These are phyloP conservation scores for Leccinum pseudoinsigne DNA, from an alignment of 1,284 basidiomycete species.

Conservation along the genomic window DNA sequence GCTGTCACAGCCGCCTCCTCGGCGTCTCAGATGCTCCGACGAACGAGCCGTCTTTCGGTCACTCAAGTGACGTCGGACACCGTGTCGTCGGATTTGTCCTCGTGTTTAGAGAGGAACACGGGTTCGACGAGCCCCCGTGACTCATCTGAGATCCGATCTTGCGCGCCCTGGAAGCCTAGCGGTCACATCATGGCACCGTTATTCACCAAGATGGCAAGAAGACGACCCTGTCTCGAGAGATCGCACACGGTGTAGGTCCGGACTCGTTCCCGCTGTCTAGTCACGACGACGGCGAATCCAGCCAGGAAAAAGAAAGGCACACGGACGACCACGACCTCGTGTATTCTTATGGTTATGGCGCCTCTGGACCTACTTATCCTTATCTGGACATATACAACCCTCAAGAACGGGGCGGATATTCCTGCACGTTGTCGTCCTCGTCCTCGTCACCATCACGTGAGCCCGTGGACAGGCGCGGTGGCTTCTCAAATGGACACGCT, in stretches of 20 bases:
- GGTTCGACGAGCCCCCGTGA: conserved; percentile 12
- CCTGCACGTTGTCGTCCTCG: conserved; percentile 5
- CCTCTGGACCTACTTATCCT: conserved; percentile 27
- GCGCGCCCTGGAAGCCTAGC: conserved; percentile 6
- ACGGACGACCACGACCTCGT: conserved; percentile 6
- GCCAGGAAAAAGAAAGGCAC: conserved; percentile 12
- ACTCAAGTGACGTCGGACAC: conserved; percentile 10
- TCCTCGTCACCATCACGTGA: conserved; percentile 3
- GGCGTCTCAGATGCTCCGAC: conserved; percentile 26
- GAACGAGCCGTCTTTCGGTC: conserved; percentile 19
- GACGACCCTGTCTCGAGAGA: conserved; percentile 14
- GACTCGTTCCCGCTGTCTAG: conserved; percentile 6
- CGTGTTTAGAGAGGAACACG: conserved; percentile 8
- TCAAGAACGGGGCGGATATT: conserved; percentile 1
- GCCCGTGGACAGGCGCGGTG: conserved; percentile 5
- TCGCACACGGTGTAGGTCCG: conserved; percentile 2
- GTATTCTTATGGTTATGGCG: conserved; percentile 32
- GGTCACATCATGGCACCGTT: conserved; percentile 23
- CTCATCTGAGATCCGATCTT: conserved; percentile 24
- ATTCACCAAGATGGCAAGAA: conserved; percentile 13
- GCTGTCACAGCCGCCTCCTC: conserved; percentile 5
- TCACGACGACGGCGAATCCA: conserved; percentile 17
- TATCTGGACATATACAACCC: conserved; percentile 35
- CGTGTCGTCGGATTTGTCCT: conserved; percentile 6
- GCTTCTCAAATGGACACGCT: conserved; percentile 3